These are phyloP conservation scores for Syzygium aqueum DNA, from an alignment of 345 rosid genomes.

Conservation along the genomic window DNA sequence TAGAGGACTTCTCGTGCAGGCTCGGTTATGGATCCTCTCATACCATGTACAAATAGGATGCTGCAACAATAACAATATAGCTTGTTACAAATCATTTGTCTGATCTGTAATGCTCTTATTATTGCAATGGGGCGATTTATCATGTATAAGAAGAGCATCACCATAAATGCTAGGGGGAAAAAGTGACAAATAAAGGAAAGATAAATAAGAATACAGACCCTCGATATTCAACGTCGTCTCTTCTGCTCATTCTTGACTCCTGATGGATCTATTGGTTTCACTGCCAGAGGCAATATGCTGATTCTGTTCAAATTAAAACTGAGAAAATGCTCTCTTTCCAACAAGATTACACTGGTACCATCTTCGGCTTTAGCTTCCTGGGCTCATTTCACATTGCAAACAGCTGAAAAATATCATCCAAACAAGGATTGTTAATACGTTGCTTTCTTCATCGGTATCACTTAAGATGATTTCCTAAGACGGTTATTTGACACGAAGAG, in stretches of 20 bases:
- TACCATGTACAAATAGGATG: neutral
- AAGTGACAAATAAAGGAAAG: neutral
- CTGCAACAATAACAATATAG: neutral
- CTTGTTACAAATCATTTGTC: neutral
- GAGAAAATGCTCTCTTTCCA: neutral
- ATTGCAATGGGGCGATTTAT: neutral
- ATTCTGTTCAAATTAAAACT: neutral
- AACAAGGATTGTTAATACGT: neutral
- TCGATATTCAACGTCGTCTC: neutral
- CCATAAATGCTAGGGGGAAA: neutral
- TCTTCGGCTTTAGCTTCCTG: neutral
- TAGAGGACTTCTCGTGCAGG: neutral
- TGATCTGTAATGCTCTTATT: neutral
- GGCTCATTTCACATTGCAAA: neutral
- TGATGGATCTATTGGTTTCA: neutral
- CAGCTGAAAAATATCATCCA: neutral
- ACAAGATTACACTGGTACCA: neutral
- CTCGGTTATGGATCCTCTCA: neutral
- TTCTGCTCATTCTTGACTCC: neutral
- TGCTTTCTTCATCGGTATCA: neutral
- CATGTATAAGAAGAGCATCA: neutral
- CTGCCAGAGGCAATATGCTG: neutral
- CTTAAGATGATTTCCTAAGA: neutral
- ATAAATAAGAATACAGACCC: neutral
- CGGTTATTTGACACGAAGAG: neutral